Conservation (phyloP, 768 basidiomycete genomes). For the Leccinum subgranulosum region DNA sequence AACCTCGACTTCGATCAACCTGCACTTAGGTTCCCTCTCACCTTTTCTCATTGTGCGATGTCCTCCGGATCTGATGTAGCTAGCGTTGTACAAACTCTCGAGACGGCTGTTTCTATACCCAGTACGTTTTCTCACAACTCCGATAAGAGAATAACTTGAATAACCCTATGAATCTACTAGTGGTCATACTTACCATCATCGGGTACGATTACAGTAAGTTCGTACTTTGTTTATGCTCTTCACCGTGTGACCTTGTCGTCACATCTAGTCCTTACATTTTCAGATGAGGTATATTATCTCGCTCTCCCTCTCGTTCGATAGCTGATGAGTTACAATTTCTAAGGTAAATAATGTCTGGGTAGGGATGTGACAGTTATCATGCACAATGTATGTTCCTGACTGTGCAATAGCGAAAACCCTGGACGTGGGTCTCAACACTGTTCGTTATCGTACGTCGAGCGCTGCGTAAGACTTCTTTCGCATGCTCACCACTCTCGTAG, state of each 20-base stretch:
- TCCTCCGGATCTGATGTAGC: not conserved
- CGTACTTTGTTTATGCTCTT: not conserved
- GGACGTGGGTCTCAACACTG: not conserved
- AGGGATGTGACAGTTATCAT: not conserved
- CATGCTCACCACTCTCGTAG: not conserved
- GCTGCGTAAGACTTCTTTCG: not conserved
- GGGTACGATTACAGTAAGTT: slow-evolving; percentile 17
- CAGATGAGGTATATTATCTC: slow-evolving; percentile 5
- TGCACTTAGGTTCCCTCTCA: not conserved
- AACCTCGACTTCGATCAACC: not conserved
- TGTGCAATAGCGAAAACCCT: not conserved
- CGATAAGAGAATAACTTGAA: not conserved
- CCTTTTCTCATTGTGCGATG: not conserved
- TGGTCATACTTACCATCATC: slow-evolving; percentile 1
- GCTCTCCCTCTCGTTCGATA: not conserved
- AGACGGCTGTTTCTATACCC: not conserved
- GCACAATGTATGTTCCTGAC: not conserved
- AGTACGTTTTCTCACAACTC: not conserved
- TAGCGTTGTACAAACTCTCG: not conserved
- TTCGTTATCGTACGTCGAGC: not conserved
- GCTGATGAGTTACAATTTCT: not conserved
- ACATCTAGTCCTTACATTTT: slow-evolving; percentile 12
- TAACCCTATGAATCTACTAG: not conserved
- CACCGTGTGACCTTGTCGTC: not conserved
- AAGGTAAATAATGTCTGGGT: slow-evolving; percentile 8